Percentiles rank a stretch among this genome's conserved stretches.
Evolutionary conservation across 2,329 filamentous ascomycete species (phyloP).

Genomic region (Aspergillaceae sp.): DNA sequence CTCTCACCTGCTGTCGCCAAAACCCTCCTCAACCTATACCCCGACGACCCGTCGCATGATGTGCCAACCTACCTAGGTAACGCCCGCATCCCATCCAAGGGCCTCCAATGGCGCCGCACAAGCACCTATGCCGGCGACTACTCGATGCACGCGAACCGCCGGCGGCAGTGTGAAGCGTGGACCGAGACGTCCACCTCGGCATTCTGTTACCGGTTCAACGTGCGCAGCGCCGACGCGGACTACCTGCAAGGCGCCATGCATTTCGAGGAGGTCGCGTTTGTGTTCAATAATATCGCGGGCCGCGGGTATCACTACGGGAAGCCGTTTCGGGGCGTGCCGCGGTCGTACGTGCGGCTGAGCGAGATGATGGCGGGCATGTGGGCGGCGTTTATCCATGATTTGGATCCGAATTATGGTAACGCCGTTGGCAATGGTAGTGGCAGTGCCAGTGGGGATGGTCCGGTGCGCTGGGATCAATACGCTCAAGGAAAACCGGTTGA

Average conservation of each 20-base stretch:
- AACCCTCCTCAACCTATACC: constrained; percentile 44
- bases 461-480: constrained; percentile 40
- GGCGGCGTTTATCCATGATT: constrained; percentile 42
- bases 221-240: constrained; percentile 36
- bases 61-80: constrained; percentile 39
- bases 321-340: constrained; percentile 32
- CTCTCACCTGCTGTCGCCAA: constrained; percentile 23
- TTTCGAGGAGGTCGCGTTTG: constrained; percentile 49
- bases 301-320: constrained; percentile 36
- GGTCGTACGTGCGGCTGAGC: constrained; percentile 37
- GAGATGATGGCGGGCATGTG: constrained; percentile 45
- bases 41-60: constrained; percentile 42
- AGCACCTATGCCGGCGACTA: constrained; percentile 49
- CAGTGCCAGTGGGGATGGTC: constrained; percentile 2
- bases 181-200: constrained; percentile 41
- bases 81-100: constrained; percentile 28
- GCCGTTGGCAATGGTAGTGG: constrained; percentile 6
- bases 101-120: constrained; percentile 46
- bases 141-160: constrained; percentile 48
- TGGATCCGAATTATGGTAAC: constrained; percentile 35
- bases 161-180: constrained; percentile 47
- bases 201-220: constrained; percentile 58
- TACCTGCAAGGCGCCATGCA: constrained; percentile 42
- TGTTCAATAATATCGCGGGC: constrained; percentile 46
- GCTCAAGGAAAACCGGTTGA: constrained; percentile 34